Evolutionary conservation across 345 rosid genomes (phyloP), one percentile per base, ranked within the genome.

Genomic region (Acer saccharum): DNA sequence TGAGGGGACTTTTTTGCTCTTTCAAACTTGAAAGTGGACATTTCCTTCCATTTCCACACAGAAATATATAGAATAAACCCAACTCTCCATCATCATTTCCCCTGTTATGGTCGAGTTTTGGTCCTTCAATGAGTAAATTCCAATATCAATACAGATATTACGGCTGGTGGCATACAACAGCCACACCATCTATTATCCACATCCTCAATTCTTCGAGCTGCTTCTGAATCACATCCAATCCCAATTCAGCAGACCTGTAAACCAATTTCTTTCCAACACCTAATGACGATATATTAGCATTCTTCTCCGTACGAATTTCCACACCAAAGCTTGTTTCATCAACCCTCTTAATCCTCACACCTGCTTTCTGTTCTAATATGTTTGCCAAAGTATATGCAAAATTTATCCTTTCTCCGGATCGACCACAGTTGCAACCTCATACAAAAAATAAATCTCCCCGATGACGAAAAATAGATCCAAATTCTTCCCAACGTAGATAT

Each of bases 321-420:
- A 75, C n/a, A 5, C 82, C 84, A 9, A 79, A 18, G 58, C 35
- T 79, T 13, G 69, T 57, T 70, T 87, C 85, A 35, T 84, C 88
- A 32, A 82, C 25, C 75, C 76, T 77, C 70, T 82, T 82, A 39
- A 89, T 76, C 81, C 66, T 82, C 69, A 71, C 81, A 39, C 90
- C 87, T 13, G 89, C 87, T 69, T 82, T 86, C 80, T 83, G 85
- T 79, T 89, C 87, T 83, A 92, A 69, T 29, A 89, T 71, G 79
- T 88, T 84, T 7, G 78, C 68, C 74, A 86, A 83, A 25, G 80
- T 25, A 32, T 54, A 77, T 16, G 66, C 81, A 75, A 89, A 85
- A 46, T 73, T 79, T 77, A 73, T 21, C 44, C 70, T 65, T 27
- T 64, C 85, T 44, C 61, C 46, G 11, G 77, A 20, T 13, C 75